Evolutionary conservation across 2,329 filamentous ascomycete species (phyloP).

Genomic region (Cladorrhinum sp.): DNA sequence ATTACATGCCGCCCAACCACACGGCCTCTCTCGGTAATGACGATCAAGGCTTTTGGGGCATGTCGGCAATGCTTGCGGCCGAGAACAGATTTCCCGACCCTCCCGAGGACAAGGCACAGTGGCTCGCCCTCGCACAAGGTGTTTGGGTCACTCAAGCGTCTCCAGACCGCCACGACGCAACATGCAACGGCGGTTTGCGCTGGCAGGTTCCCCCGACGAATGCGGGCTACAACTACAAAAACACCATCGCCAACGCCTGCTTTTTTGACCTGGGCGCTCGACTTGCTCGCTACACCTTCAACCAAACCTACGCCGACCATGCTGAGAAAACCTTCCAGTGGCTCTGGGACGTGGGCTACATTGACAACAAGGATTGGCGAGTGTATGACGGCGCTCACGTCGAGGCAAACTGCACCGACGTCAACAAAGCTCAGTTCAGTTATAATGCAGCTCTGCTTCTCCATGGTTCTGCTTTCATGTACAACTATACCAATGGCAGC

Average conservation of each 20-base stretch:
- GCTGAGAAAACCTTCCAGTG: constrained; percentile 63
- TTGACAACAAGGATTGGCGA: constrained; percentile 53
- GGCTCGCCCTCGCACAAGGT: constrained; percentile 65
- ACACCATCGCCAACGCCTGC: constrained; percentile 40
- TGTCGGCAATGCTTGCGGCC: constrained; percentile 65
- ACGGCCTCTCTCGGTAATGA: constrained; percentile 61
- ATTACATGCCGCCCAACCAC: constrained; percentile 61
- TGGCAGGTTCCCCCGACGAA: constrained; percentile 78
- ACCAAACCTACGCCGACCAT: constrained; percentile 61
- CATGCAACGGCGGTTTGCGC: constrained; percentile 67
- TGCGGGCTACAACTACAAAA: constrained; percentile 74
- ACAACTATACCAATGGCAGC: constrained; percentile 58
- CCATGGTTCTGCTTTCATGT: constrained; percentile 65
- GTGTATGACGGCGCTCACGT: constrained; percentile 64
- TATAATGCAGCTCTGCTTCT: constrained; percentile 63
- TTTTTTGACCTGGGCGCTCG: constrained; percentile 67
- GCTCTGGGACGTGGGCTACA: constrained; percentile 52
- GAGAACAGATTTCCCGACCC: constrained; percentile 63
- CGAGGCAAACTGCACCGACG: constrained; percentile 55
- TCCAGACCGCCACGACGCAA: constrained; percentile 60
- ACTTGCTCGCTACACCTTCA: constrained; percentile 67
- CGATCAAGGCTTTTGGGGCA: constrained; percentile 69
- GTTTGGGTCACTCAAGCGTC: constrained; percentile 63
- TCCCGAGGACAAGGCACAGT: constrained; percentile 52
- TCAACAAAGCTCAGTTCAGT: constrained; percentile 63